phyloP scores from a whole-genome alignment of 2,329 filamentous ascomycete genomes.

The Cryphonectria japonica region DNA sequence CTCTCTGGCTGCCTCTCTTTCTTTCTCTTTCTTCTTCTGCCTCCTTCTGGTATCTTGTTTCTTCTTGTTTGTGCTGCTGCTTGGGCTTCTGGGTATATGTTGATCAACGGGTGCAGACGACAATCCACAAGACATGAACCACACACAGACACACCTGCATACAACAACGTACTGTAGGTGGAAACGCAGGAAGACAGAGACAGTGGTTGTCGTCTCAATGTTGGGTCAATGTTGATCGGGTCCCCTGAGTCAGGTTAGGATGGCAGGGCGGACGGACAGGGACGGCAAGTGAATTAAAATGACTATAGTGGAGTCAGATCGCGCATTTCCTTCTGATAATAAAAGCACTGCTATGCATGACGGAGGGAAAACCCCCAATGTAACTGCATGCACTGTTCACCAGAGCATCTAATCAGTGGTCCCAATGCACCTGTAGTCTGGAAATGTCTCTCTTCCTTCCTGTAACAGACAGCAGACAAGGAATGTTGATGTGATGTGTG shows the following conservation, averaged over 20 bases:
- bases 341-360: background rate
- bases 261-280: background rate
- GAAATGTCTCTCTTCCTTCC: background rate
- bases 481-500: background rate
- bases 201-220: background rate
- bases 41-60: background rate
- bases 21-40: background rate
- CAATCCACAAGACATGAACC: too few relatives aligned
- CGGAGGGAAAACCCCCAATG: background rate
- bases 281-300: background rate
- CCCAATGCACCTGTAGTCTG: background rate
- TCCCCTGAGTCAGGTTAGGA: background rate
- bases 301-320: background rate
- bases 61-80: background rate
- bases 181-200: background rate
- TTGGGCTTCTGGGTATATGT: too few relatives aligned
- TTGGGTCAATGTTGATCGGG: background rate
- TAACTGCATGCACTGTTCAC: background rate
- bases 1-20: background rate
- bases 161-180: background rate
- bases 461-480: background rate
- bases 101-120: background rate
- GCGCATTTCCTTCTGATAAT: background rate
- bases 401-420: background rate
- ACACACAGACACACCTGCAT: background rate